Evolutionary conservation across 345 rosid species (phyloP).

Genomic region (Gossypium herbaceum): DNA sequence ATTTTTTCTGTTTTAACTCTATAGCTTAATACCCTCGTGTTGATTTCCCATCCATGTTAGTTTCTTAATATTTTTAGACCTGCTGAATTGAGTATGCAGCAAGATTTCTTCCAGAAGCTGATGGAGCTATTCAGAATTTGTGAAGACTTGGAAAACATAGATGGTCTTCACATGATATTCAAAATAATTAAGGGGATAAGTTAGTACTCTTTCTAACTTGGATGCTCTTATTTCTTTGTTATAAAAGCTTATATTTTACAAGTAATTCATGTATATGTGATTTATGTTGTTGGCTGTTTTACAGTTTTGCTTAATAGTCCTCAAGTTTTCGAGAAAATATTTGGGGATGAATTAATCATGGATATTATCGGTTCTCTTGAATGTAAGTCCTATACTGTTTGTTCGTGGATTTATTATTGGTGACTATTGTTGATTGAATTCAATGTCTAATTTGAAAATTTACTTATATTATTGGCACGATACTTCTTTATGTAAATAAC

Average conservation of each 20-base stretch:
- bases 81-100: conserved; percentile 46
- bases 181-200: conserved; percentile 79
- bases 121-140: conserved; percentile 64
- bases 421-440: background rate
- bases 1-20: background rate
- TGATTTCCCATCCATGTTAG: background rate
- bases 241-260: conserved; percentile 7
- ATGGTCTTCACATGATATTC: conserved; percentile 74
- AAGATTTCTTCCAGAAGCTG: conserved; percentile 69
- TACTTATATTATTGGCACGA: background rate
- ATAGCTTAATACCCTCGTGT: background rate
- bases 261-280: conserved; percentile 14
- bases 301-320: conserved; percentile 81
- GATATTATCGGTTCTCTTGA: conserved; percentile 84
- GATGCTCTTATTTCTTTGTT: conserved; percentile 13
- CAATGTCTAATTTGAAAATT: background rate
- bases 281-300: conserved; percentile 21
- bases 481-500: background rate
- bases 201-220: conserved; percentile 35
- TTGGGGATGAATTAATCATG: conserved; percentile 83
- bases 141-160: conserved; percentile 60
- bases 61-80: background rate
- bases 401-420: background rate
- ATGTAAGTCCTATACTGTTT: conserved; percentile 47
- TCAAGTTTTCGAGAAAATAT: conserved; percentile 72